Conservation (phyloP, 805 yeast genomes). For the Torulaspora indica region DNA sequence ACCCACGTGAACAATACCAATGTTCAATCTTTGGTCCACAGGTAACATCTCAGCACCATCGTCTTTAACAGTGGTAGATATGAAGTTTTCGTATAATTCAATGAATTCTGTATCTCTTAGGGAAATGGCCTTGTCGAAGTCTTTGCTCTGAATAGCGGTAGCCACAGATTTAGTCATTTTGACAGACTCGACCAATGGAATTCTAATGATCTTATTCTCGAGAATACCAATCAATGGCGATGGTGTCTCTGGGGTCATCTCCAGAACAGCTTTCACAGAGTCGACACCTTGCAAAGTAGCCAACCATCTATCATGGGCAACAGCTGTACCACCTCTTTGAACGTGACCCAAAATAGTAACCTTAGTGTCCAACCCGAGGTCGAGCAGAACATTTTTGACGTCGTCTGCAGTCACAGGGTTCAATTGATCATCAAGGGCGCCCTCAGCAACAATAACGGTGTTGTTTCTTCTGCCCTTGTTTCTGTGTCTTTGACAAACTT, state of each 20-base stretch:
- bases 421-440: slow-evolving; percentile 82
- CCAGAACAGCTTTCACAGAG: slow-evolving; percentile 89
- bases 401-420: slow-evolving; percentile 74
- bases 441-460: slow-evolving; percentile 96
- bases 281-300: slow-evolving; percentile 98
- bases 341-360: slow-evolving; percentile 96
- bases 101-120: slow-evolving; percentile 84
- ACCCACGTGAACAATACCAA: slow-evolving; percentile 88
- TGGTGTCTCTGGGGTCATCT: slow-evolving; percentile 82
- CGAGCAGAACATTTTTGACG: slow-evolving; percentile 77
- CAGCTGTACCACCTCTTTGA: slow-evolving; percentile 98
- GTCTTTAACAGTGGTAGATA: slow-evolving; percentile 63
- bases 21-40: slow-evolving; percentile 54
- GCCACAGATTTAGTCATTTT: slow-evolving; percentile 85
- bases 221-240: slow-evolving; percentile 89
- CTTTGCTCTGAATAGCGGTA: slow-evolving; percentile 68
- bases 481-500: slow-evolving; percentile 74
- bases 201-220: slow-evolving; percentile 82
- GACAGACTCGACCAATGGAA: slow-evolving; percentile 87
- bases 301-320: slow-evolving; percentile 84
- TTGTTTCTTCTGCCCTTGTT: slow-evolving; percentile 87
- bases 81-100: slow-evolving; percentile 70
- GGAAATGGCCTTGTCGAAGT: slow-evolving; percentile 81
- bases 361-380: slow-evolving; percentile 87
- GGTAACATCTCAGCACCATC: slow-evolving; percentile 60